Evolutionary conservation across 2,329 filamentous ascomycete species (phyloP).

Genomic region (Fusarium chlamydosporum): DNA sequence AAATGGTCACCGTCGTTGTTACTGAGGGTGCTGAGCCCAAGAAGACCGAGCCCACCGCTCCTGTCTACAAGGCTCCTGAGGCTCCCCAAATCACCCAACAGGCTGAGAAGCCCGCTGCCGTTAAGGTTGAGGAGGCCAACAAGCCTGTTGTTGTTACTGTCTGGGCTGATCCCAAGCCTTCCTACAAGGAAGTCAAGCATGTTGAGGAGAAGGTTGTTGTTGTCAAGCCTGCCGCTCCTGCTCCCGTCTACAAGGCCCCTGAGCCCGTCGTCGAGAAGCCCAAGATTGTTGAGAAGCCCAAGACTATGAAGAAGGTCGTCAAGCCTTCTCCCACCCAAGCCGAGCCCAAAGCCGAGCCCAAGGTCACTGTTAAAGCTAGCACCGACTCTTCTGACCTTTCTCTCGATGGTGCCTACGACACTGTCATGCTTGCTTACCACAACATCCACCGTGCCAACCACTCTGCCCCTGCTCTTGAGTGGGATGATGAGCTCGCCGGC

Average conservation of each 20-base stretch:
- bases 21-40: constrained; percentile 51
- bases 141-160: constrained; percentile 32
- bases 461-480: constrained; percentile 74
- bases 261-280: constrained; percentile 21
- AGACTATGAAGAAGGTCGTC: constrained; percentile 28
- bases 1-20: constrained; percentile 62
- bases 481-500: constrained; percentile 73
- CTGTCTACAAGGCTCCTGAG: constrained; percentile 11
- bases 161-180: constrained; percentile 14
- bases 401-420: constrained; percentile 51
- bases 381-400: constrained; percentile 25
- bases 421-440: constrained; percentile 77
- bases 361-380: constrained; percentile 19
- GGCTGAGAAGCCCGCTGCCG: constrained; percentile 26
- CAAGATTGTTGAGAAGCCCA: constrained; percentile 22
- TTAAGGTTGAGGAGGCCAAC: constrained; percentile 27
- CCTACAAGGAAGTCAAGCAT: constrained; percentile 8
- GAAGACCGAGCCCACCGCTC: constrained; percentile 23
- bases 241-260: constrained; percentile 23
- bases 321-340: constrained; percentile 24
- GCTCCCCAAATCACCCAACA: constrained; percentile 21
- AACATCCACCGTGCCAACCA: constrained; percentile 90
- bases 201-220: constrained; percentile 8
- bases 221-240: constrained; percentile 26
- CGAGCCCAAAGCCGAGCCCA: constrained; percentile 29